These are phyloP conservation scores for Irpex sp. DNA, from an alignment of 1,284 basidiomycete genomes.

Conservation along the genomic window DNA sequence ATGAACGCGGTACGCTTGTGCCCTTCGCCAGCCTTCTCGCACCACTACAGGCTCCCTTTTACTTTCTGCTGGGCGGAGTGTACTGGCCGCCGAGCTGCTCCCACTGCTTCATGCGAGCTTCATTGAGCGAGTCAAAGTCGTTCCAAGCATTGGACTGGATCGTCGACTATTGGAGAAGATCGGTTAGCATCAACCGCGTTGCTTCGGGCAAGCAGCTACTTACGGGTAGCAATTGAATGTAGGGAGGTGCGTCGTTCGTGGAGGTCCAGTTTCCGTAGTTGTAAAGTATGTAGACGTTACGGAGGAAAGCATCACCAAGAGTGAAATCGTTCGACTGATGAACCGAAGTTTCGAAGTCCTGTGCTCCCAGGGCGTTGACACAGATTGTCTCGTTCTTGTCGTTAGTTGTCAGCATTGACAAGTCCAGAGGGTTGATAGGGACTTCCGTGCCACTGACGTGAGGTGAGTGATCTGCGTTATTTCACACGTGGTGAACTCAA, in stretches of 20 bases:
- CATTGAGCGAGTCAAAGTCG: constrained; percentile 5
- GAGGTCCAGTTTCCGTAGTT: constrained; percentile 16
- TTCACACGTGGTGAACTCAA: neutral
- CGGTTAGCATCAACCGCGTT: neutral
- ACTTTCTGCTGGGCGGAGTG: neutral
- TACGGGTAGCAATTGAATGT: constrained; percentile 19
- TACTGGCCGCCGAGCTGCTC: constrained; percentile 1
- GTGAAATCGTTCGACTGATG: constrained; percentile 4
- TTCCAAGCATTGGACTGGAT: constrained; percentile 6
- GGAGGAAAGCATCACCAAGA: constrained; percentile 18
- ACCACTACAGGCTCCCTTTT: neutral
- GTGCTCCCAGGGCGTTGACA: neutral
- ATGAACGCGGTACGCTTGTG: too few species aligned
- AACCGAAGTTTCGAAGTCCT: constrained; percentile 5
- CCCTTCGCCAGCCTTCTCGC: too few species aligned
- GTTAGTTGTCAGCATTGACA: constrained; percentile 9
- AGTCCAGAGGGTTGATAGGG: constrained; percentile 19
- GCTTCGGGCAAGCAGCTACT: neutral
- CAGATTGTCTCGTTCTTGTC: constrained; percentile 10
- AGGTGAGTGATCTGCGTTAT: neutral
- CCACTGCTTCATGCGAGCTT: constrained; percentile 9
- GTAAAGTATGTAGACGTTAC: constrained; percentile 20
- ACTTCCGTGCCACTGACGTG: constrained; percentile 4
- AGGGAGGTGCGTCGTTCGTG: constrained; percentile 9
- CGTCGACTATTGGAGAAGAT: neutral